Percentiles rank a stretch among this genome's conserved stretches.
These are phyloP conservation scores for Scolecobasidium constrictum DNA, from an alignment of 2,329 filamentous ascomycete genomes.

Conservation along the genomic window DNA sequence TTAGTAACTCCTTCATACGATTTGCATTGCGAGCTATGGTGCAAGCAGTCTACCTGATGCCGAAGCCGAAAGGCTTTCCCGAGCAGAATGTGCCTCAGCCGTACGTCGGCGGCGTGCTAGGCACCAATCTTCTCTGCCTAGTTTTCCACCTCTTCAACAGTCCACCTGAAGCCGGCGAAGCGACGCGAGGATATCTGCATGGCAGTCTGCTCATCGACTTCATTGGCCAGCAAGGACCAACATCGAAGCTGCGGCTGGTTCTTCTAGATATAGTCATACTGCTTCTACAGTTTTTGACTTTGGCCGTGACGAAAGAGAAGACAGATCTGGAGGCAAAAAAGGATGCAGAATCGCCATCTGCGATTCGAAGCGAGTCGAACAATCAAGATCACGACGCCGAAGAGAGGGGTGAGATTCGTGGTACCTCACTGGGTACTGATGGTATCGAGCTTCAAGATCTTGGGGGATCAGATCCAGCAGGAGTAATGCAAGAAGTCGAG, in stretches of 20 bases:
- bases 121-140: constrained; percentile 44
- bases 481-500: background rate
- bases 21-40: constrained; percentile 44
- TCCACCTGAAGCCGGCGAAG: constrained; percentile 33
- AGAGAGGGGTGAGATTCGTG: constrained; percentile 43
- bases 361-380: background rate
- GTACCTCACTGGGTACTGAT: constrained; percentile 14
- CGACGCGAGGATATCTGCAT: constrained; percentile 44
- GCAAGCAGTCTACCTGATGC: constrained; percentile 45
- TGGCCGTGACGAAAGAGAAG: constrained; percentile 41
- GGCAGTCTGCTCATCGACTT: constrained; percentile 55
- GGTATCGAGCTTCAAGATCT: background rate
- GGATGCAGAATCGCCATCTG: constrained; percentile 18
- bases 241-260: constrained; percentile 41
- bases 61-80: constrained; percentile 39
- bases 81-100: constrained; percentile 41
- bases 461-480: background rate
- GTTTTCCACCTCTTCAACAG: constrained; percentile 36
- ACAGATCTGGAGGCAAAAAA: constrained; percentile 24
- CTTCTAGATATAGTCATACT: constrained; percentile 43
- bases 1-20: constrained; percentile 47
- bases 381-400: constrained; percentile 46
- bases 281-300: constrained; percentile 44
- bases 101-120: constrained; percentile 39
- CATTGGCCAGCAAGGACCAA: constrained; percentile 48